Evolutionary conservation across 2,329 filamentous ascomycete species (phyloP).

Genomic region (Botrytis galanthina): DNA sequence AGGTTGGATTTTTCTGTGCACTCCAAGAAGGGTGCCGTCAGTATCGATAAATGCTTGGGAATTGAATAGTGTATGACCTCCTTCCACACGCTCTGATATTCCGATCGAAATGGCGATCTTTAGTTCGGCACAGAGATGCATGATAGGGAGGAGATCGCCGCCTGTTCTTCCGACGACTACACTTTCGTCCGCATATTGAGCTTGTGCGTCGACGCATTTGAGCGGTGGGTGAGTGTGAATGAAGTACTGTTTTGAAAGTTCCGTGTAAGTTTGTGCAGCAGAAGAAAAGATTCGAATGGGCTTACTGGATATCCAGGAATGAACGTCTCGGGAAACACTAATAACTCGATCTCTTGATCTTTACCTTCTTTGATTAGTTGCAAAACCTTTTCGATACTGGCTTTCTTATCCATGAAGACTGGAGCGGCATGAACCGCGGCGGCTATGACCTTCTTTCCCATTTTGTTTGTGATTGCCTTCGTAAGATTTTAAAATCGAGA

Average conservation of each 20-base stretch:
- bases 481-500: neutral
- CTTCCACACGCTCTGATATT: slow-evolving; percentile 1
- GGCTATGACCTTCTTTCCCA: neutral
- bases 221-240: neutral
- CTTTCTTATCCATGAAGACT: slow-evolving; percentile 2
- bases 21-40: neutral
- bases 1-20: neutral
- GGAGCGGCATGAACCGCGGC: slow-evolving; percentile 6
- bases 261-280: neutral
- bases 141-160: neutral
- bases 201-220: neutral
- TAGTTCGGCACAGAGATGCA: neutral
- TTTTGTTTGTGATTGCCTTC: neutral
- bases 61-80: neutral
- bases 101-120: neutral
- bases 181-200: neutral
- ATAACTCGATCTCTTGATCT: neutral
- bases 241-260: neutral
- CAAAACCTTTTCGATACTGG: neutral
- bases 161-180: neutral
- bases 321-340: slow-evolving; percentile 11
- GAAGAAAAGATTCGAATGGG: rapidly evolving
- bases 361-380: neutral
- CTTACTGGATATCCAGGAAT: slow-evolving; percentile 11
- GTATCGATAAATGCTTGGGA: slow-evolving; percentile 3